Conservation (phyloP, 2,329 filamentous ascomycete species). For the Thelonectria rubi region DNA sequence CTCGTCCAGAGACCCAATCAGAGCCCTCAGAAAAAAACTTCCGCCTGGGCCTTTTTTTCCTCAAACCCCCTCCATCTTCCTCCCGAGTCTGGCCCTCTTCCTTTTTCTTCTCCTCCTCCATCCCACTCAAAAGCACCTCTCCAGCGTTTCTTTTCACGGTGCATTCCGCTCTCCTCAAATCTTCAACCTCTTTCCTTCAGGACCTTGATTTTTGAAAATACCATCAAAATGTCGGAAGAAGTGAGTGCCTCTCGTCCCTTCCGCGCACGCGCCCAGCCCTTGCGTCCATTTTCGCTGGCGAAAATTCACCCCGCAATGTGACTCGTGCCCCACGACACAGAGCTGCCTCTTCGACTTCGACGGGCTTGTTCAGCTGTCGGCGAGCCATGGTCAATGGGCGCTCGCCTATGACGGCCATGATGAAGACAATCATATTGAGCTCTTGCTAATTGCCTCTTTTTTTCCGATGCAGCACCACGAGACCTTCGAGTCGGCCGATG, state of each 20-base stretch:
- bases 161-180: slow-evolving; percentile 30
- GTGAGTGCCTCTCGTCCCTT: slow-evolving; percentile 51
- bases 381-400: slow-evolving; percentile 15
- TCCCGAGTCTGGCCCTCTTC: slow-evolving; percentile 41
- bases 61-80: slow-evolving; percentile 43
- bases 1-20: slow-evolving; percentile 48
- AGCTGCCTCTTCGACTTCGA: slow-evolving; percentile 26
- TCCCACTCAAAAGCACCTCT: slow-evolving; percentile 42
- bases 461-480: slow-evolving; percentile 65
- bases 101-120: slow-evolving; percentile 44
- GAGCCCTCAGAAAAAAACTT: slow-evolving; percentile 50
- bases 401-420: slow-evolving; percentile 2
- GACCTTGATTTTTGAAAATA: slow-evolving; percentile 51
- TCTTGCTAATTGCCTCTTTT: slow-evolving; percentile 38
- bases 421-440: slow-evolving; percentile 3
- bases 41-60: slow-evolving; percentile 45
- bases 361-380: slow-evolving; percentile 27
- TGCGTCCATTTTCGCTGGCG: slow-evolving; percentile 46
- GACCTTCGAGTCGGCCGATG: slow-evolving; percentile 91
- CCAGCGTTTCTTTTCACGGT: slow-evolving; percentile 41
- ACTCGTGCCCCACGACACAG: slow-evolving; percentile 49
- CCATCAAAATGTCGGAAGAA: slow-evolving; percentile 68
- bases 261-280: slow-evolving; percentile 40
- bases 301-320: slow-evolving; percentile 59
- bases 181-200: slow-evolving; percentile 42